phyloP scores from a whole-genome alignment of 192 early-diverging fungal species.

The Podila horticola region DNA sequence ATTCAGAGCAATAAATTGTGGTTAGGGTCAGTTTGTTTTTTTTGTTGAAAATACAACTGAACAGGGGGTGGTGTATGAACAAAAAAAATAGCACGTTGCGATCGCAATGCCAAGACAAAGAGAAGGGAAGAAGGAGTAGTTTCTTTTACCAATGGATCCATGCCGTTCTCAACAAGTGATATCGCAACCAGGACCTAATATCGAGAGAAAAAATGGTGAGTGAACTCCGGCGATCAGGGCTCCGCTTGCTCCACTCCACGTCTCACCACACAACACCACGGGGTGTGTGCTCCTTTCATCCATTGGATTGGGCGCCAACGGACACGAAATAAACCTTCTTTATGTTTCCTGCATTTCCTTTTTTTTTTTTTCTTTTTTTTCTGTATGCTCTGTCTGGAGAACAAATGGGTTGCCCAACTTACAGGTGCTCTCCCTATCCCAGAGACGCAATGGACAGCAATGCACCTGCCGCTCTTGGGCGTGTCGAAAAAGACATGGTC shows the following conservation, averaged over 20 bases:
- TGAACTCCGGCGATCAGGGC: not conserved
- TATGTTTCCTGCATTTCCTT: too few relatives aligned
- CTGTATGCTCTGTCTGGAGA: not conserved
- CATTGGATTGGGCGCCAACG: not conserved
- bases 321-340: too few relatives aligned
- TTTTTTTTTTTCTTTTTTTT: not conserved
- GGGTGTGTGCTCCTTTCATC: not conserved
- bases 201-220: not conserved
- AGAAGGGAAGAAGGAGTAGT: too few relatives aligned
- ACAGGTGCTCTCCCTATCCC: slow-evolving; percentile 84
- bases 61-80: not conserved
- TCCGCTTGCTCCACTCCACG: too few relatives aligned
- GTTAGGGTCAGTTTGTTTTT: not conserved
- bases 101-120: not conserved
- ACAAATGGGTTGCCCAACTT: slow-evolving; percentile 19
- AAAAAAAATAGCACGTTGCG: not conserved
- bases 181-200: slow-evolving; percentile 71
- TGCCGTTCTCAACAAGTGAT: slow-evolving; percentile 78
- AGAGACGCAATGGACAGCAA: slow-evolving; percentile 78
- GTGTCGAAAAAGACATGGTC: slow-evolving; percentile 40
- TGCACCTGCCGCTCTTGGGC: slow-evolving; percentile 14
- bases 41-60: not conserved
- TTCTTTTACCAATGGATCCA: slow-evolving; percentile 70
- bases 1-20: slow-evolving; percentile 1
- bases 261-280: too few relatives aligned